A percentile compares a stretch with the other conserved stretches of the same genome.
These are phyloP conservation scores for Salvia sclarea DNA, from an alignment of 305 asterid species.

Conservation along the genomic window DNA sequence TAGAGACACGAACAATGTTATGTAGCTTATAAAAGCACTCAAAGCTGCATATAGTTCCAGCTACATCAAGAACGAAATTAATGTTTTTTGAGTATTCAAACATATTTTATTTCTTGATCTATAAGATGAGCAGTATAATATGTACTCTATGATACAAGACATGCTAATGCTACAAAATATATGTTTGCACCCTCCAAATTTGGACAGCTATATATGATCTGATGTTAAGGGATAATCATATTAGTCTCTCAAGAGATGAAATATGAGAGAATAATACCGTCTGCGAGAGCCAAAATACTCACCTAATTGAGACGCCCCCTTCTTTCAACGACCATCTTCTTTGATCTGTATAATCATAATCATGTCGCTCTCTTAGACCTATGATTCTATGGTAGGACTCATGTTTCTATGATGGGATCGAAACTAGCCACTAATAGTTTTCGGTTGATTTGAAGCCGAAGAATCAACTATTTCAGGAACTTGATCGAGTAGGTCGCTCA, in stretches of 20 bases:
- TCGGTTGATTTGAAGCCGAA: constrained; percentile 30
- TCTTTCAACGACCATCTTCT: not conserved
- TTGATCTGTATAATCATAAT: not conserved
- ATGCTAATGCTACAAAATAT: constrained; percentile 17
- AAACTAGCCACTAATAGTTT: constrained; percentile 25
- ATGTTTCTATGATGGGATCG: not conserved
- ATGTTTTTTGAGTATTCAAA: not conserved
- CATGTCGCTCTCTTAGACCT: constrained; percentile 17
- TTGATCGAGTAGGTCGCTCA: constrained; percentile 62
- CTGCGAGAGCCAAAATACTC: constrained; percentile 14
- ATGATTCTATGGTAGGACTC: not conserved
- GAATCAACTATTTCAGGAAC: constrained; percentile 47
- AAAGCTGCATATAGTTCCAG: not conserved
- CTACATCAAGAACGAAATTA: constrained; percentile 12
- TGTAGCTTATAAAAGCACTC: not conserved
- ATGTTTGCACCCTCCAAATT: not conserved
- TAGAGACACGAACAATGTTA: not conserved
- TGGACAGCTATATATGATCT: not conserved
- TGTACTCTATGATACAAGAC: not conserved
- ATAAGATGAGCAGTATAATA: constrained; percentile 3
- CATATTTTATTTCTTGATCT: not conserved
- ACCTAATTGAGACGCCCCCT: not conserved
- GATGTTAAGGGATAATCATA: not conserved
- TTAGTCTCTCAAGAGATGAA: not conserved
- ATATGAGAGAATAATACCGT: not conserved